These are phyloP conservation scores for Desmodesmus armatus DNA, from an alignment of 139 green algal genomes.

Conservation along the genomic window DNA sequence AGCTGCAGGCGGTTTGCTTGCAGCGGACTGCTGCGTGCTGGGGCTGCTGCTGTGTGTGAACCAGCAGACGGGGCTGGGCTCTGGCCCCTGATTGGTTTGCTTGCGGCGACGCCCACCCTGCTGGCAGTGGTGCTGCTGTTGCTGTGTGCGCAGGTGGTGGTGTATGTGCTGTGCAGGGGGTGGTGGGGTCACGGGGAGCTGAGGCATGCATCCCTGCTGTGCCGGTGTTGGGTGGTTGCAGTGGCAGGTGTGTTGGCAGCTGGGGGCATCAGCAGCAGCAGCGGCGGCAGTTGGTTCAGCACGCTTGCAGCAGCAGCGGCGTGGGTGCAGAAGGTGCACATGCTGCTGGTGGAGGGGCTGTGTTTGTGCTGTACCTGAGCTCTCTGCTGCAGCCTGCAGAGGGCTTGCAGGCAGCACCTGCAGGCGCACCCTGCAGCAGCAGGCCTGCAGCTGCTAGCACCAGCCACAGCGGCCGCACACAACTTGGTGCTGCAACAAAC, in stretches of 20 bases:
- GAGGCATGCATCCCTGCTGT: not conserved
- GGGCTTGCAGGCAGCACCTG: not conserved
- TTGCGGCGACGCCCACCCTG: constrained; percentile 4
- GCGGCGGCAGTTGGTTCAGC: too few relatives aligned
- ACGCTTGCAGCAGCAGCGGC: not conserved
- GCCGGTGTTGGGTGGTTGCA: constrained; percentile 15
- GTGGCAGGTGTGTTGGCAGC: not conserved
- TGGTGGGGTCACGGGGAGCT: not conserved
- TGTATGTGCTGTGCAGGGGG: not conserved
- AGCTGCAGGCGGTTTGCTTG: not conserved
- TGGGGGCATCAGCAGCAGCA: not conserved
- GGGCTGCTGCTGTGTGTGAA: not conserved
- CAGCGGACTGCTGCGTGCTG: constrained; percentile 16
- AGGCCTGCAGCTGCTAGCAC: not conserved
- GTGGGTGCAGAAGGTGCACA: constrained; percentile 29
- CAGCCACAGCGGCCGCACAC: not conserved
- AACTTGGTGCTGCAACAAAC: not conserved
- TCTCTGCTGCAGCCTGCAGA: not conserved
- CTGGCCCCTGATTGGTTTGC: not conserved
- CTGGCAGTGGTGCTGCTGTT: constrained; percentile 3
- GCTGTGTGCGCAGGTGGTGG: not conserved
- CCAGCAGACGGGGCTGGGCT: not conserved
- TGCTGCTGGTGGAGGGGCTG: constrained; percentile 17
- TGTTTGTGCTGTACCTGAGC: constrained; percentile 15
- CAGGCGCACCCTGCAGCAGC: not conserved